These are phyloP conservation scores for Rhytidhysteron rufulum DNA, from an alignment of 2,329 filamentous ascomycete genomes.

Conservation along the genomic window DNA sequence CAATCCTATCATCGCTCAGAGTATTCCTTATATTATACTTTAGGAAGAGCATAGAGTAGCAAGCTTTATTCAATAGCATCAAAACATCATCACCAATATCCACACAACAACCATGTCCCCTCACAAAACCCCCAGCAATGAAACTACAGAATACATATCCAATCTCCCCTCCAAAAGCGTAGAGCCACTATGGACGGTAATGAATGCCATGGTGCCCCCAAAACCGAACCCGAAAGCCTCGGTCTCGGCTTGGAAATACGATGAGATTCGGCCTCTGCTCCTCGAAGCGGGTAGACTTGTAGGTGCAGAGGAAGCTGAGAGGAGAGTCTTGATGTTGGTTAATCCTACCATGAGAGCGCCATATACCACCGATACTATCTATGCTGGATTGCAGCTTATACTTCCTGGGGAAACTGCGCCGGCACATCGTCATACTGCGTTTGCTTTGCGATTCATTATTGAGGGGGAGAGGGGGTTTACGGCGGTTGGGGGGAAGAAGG, in stretches of 20 bases:
- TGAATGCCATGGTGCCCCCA: slow-evolving; percentile 46
- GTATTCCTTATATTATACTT: no score
- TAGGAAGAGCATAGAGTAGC: no score
- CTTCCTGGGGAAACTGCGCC: slow-evolving; percentile 54
- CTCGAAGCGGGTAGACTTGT: slow-evolving; percentile 35
- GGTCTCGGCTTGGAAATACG: slow-evolving; percentile 38
- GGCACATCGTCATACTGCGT: slow-evolving; percentile 55
- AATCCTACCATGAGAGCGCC: slow-evolving; percentile 41
- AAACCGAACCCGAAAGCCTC: slow-evolving; percentile 42
- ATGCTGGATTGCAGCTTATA: slow-evolving; percentile 55
- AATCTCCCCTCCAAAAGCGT: no score
- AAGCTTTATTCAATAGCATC: no score
- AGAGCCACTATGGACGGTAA: slow-evolving; percentile 48
- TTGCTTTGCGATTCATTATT: slow-evolving; percentile 56
- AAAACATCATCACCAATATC: no score
- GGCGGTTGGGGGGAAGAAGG: slow-evolving; percentile 52
- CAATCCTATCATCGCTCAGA: no score
- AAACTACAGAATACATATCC: no score
- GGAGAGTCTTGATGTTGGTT: slow-evolving; percentile 40
- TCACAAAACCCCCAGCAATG: no score
- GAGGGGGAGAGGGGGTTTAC: slow-evolving; percentile 56
- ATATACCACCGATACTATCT: slow-evolving; percentile 57
- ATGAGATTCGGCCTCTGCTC: slow-evolving; percentile 31
- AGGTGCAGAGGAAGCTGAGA: slow-evolving; percentile 35
- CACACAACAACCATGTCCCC: no score